Percentiles rank a stretch among this genome's conserved stretches.
phyloP scores from a whole-genome alignment of 2,329 filamentous ascomycete genomes.

The Fusarium sp. region DNA sequence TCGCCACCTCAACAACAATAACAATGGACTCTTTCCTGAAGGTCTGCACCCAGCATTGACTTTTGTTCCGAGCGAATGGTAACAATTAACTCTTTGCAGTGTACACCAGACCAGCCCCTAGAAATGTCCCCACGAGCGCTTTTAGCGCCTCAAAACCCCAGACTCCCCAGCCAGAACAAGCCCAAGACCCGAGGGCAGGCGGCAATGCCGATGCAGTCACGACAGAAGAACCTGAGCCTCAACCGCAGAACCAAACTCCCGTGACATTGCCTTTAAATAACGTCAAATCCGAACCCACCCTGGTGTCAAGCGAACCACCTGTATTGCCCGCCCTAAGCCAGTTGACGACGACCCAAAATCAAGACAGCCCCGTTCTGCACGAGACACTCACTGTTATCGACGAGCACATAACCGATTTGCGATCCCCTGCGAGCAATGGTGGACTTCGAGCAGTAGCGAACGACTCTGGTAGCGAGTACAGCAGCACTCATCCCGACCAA shows the following conservation, averaged over 20 bases:
- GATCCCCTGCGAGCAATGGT: slow-evolving; percentile 68
- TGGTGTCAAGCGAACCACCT: slow-evolving; percentile 49
- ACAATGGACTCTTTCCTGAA: slow-evolving; percentile 86
- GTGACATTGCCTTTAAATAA: slow-evolving; percentile 64
- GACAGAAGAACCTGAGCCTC: slow-evolving; percentile 53
- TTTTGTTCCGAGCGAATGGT: slow-evolving; percentile 26
- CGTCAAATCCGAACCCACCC: slow-evolving; percentile 53
- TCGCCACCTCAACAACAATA: slow-evolving; percentile 79
- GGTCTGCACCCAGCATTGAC: slow-evolving; percentile 65
- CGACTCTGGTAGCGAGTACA: slow-evolving; percentile 93
- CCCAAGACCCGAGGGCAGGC: slow-evolving; percentile 43
- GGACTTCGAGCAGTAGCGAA: slow-evolving; percentile 69
- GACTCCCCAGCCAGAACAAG: slow-evolving; percentile 52
- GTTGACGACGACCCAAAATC: slow-evolving; percentile 61
- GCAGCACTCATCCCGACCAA: slow-evolving; percentile 82
- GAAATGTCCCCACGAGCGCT: slow-evolving; percentile 54
- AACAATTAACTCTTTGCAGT: slow-evolving; percentile 60
- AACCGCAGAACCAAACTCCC: slow-evolving; percentile 55
- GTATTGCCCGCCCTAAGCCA: slow-evolving; percentile 51
- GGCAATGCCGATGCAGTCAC: slow-evolving; percentile 42
- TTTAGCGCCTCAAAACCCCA: slow-evolving; percentile 53
- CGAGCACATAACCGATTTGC: slow-evolving; percentile 93
- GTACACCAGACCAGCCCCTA: slow-evolving; percentile 73
- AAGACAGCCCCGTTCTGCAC: slow-evolving; percentile 84
- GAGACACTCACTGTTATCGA: slow-evolving; percentile 97